phyloP scores from a whole-genome alignment of 1,139 yeast genomes.

The Geotrichum europaeum region DNA sequence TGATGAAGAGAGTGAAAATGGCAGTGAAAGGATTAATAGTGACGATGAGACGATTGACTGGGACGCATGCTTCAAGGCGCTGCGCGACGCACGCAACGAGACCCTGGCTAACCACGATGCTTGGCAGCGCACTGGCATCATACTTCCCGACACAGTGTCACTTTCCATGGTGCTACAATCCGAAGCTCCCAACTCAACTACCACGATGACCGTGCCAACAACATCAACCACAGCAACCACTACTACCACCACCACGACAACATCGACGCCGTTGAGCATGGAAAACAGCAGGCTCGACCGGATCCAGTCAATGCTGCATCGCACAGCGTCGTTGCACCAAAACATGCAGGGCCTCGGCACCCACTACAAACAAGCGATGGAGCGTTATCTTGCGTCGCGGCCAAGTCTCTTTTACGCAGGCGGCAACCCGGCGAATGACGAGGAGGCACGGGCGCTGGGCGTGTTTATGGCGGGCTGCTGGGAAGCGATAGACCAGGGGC shows the following conservation, averaged over 20 bases:
- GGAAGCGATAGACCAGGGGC: slow-evolving; percentile 6
- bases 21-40: not conserved
- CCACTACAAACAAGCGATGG: not conserved
- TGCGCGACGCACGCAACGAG: not conserved
- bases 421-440: slow-evolving; percentile 3
- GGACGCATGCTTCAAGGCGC: slow-evolving; percentile 1
- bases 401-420: not conserved
- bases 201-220: not conserved
- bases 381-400: not conserved
- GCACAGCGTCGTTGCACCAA: not conserved
- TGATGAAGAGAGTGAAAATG: not conserved
- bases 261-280: not conserved
- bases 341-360: not conserved
- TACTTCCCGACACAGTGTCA: not conserved
- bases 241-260: not conserved
- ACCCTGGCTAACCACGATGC: not conserved
- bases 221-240: not conserved
- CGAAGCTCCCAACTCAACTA: not conserved
- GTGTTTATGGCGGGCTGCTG: slow-evolving; percentile 6
- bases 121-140: slow-evolving; percentile 1
- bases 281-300: not conserved
- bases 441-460: not conserved
- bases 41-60: not conserved
- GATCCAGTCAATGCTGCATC: not conserved
- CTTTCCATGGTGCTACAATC: not conserved